phyloP scores from a whole-genome alignment of 306 rosid genomes.

The Lagenaria siceraria region DNA sequence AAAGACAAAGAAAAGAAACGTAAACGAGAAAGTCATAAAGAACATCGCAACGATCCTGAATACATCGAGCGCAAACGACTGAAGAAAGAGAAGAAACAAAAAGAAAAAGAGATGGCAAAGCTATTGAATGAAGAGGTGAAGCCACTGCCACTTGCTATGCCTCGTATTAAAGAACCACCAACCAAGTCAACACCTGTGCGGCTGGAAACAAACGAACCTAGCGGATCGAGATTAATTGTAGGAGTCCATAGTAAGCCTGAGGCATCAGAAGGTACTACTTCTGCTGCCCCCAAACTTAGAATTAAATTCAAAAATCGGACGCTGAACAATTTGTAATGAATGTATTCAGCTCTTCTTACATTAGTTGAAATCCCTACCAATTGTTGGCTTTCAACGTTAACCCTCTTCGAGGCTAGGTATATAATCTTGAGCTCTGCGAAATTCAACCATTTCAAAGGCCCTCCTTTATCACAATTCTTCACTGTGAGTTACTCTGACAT shows the following conservation, averaged over 20 bases:
- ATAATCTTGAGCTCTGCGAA: not conserved
- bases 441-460: not conserved
- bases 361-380: not conserved
- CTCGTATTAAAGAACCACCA: slow-evolving; percentile 34
- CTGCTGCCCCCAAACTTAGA: slow-evolving; percentile 58
- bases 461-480: not conserved
- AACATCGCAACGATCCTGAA: slow-evolving; percentile 48
- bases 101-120: slow-evolving; percentile 65
- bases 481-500: not conserved
- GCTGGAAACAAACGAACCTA: slow-evolving; percentile 39
- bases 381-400: not conserved
- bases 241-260: slow-evolving; percentile 29
- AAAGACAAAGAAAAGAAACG: slow-evolving; percentile 68
- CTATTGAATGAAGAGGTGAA: slow-evolving; percentile 22
- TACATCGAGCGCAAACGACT: slow-evolving; percentile 68
- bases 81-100: slow-evolving; percentile 72
- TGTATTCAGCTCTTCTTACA: not conserved
- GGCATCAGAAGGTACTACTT: slow-evolving; percentile 48
- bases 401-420: not conserved
- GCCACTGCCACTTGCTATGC: not conserved
- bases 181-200: slow-evolving; percentile 15
- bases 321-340: slow-evolving; percentile 28
- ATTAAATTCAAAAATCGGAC: slow-evolving; percentile 59
- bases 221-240: slow-evolving; percentile 26
- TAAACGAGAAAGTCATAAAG: slow-evolving; percentile 53